phyloP scores from a whole-genome alignment of 2,329 filamentous ascomycete species.

The Malbranchea zuffiana region DNA sequence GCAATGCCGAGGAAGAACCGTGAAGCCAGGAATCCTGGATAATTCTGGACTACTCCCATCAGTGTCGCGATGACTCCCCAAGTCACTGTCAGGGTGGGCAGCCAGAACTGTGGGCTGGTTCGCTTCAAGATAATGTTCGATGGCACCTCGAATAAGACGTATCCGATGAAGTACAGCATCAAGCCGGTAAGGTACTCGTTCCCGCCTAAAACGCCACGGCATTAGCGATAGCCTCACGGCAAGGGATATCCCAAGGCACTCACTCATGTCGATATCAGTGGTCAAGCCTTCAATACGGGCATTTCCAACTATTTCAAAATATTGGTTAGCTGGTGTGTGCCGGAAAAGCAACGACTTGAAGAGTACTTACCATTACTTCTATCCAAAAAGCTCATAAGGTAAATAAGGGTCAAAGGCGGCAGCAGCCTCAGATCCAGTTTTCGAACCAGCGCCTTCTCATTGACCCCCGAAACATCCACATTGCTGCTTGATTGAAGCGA shows the following conservation, averaged over 20 bases:
- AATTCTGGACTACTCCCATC: slow-evolving; percentile 39
- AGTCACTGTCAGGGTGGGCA: slow-evolving; percentile 16
- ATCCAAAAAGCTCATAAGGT: slow-evolving; percentile 36
- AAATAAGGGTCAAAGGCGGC: slow-evolving; percentile 35
- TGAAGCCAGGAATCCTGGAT: slow-evolving; percentile 38
- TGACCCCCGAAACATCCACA: slow-evolving; percentile 16
- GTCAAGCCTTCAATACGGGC: slow-evolving; percentile 30
- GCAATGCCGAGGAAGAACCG: slow-evolving; percentile 43
- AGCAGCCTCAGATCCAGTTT: slow-evolving; percentile 37
- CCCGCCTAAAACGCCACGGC: slow-evolving; percentile 6
- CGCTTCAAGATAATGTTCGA: slow-evolving; percentile 22
- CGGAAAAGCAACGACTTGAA: not conserved
- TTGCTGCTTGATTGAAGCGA: too few species aligned
- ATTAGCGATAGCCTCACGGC: too few species aligned
- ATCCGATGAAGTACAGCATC: slow-evolving; percentile 24
- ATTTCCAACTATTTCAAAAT: slow-evolving; percentile 25
- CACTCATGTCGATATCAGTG: slow-evolving; percentile 30
- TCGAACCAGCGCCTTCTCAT: slow-evolving; percentile 31
- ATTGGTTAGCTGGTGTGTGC: not conserved
- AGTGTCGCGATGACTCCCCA: slow-evolving; percentile 40
- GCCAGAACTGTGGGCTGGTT: slow-evolving; percentile 19
- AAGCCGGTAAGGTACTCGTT: slow-evolving; percentile 30
- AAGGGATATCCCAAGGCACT: too few species aligned
- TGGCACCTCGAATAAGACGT: slow-evolving; percentile 22
- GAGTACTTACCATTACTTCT: slow-evolving; percentile 29